phyloP scores from a whole-genome alignment of 352 stramenopile species.

The Phytopythium vexans region DNA sequence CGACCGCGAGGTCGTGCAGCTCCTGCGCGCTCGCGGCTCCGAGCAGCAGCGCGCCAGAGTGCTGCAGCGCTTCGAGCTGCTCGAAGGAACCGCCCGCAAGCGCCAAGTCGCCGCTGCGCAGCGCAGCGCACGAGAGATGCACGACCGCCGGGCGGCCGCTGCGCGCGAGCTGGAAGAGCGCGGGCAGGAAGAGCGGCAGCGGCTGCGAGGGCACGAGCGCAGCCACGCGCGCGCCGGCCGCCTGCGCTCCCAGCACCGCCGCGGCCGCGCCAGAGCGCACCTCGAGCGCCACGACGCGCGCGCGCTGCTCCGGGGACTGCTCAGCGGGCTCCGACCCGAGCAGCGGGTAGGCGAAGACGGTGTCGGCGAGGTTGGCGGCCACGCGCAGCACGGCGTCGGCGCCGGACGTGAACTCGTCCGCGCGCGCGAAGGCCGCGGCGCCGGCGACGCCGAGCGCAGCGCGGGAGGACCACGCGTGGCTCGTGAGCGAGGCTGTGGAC shows the following conservation, averaged over 20 bases:
- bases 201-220: slow-evolving; percentile 68
- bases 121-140: slow-evolving; percentile 58
- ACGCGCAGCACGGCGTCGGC: slow-evolving; percentile 53
- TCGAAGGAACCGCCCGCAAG: slow-evolving; percentile 52
- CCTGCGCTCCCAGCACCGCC: slow-evolving; percentile 56
- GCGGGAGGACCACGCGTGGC: slow-evolving; percentile 6
- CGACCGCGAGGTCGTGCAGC: slow-evolving; percentile 74
- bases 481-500: slow-evolving; percentile 21
- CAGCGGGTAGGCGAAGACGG: slow-evolving; percentile 64
- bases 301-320: slow-evolving; percentile 20
- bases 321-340: slow-evolving; percentile 17
- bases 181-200: slow-evolving; percentile 72
- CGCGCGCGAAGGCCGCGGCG: slow-evolving; percentile 32
- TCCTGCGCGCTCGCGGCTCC: slow-evolving; percentile 70
- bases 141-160: slow-evolving; percentile 38
- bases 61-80: slow-evolving; percentile 58
- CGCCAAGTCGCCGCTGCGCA: slow-evolving; percentile 43
- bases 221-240: slow-evolving; percentile 39
- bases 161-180: slow-evolving; percentile 53
- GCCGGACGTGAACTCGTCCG: slow-evolving; percentile 53
- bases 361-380: slow-evolving; percentile 51
- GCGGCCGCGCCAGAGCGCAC: slow-evolving; percentile 52
- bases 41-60: slow-evolving; percentile 60
- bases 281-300: slow-evolving; percentile 60
- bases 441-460: slow-evolving; percentile 24